Evolutionary conservation across 108 stramenopile species (phyloP).

Genomic region (Halocafeteria seosinensis): DNA sequence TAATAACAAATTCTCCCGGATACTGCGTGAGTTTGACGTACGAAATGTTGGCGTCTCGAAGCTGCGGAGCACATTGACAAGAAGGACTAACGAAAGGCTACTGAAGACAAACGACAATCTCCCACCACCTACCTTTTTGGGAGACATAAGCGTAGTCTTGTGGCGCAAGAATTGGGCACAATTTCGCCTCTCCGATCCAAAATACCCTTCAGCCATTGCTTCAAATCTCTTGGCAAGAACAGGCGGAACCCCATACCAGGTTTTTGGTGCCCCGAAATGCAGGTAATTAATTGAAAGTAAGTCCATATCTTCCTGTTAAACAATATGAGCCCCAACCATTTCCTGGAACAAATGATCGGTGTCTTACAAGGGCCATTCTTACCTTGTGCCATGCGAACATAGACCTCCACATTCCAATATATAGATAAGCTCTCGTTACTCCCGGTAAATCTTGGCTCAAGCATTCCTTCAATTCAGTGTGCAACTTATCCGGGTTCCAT

Average conservation of each 20-base stretch:
- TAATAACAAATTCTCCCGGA: constrained; percentile 85
- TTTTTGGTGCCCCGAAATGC: constrained; percentile 85
- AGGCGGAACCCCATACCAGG: constrained; percentile 80
- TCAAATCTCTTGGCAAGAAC: constrained; percentile 61
- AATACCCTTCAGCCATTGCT: constrained; percentile 45
- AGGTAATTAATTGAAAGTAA: constrained; percentile 86
- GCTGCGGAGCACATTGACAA: too few species aligned
- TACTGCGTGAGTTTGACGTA: constrained; percentile 71
- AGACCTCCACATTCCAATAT: constrained; percentile 41
- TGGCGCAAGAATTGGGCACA: constrained; percentile 83
- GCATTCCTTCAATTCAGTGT: not conserved
- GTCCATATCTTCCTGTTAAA: constrained; percentile 99
- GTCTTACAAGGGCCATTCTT: too few species aligned
- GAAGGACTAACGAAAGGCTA: not conserved
- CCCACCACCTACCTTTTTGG: too few species aligned
- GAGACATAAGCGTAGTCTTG: constrained; percentile 72
- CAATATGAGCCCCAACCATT: too few species aligned
- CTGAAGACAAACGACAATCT: not conserved
- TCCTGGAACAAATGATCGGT: too few species aligned
- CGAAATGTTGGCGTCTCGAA: constrained; percentile 71
- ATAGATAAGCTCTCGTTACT: constrained; percentile 38
- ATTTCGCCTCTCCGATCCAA: constrained; percentile 26
- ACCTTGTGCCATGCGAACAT: constrained; percentile 62
- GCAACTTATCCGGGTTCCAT: constrained; percentile 35
- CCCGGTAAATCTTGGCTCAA: constrained; percentile 22